Conservation (phyloP, 495 filamentous ascomycete species). For the Antarctomyces pellizariae region DNA sequence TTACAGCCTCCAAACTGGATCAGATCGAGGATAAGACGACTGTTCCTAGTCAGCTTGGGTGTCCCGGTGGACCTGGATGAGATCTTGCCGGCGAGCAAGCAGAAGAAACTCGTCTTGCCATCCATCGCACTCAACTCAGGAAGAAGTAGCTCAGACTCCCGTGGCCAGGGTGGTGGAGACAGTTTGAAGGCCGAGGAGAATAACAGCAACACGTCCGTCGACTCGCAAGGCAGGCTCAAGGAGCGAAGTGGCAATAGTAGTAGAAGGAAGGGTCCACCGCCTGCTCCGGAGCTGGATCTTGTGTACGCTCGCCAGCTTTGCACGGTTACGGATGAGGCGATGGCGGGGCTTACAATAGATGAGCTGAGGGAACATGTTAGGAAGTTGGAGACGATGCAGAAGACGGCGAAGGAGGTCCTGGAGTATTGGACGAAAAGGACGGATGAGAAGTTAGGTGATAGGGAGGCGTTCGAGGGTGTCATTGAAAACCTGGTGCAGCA, state of each 20-base stretch:
- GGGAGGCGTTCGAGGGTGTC: constrained; percentile 90
- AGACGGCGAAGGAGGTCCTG: constrained; percentile 48
- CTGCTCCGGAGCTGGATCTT: constrained; percentile 59
- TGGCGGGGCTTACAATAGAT: constrained; percentile 45
- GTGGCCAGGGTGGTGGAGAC: constrained; percentile 22
- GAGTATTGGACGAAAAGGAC: constrained; percentile 74
- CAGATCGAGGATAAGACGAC: constrained; percentile 78
- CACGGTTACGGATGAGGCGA: constrained; percentile 58
- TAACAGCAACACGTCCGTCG: constrained; percentile 29
- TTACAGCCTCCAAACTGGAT: constrained; percentile 96
- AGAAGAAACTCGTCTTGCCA: constrained; percentile 89
- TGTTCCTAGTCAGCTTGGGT: constrained; percentile 88
- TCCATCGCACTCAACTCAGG: constrained; percentile 37
- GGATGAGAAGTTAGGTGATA: constrained; percentile 67
- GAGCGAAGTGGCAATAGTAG: constrained; percentile 18
- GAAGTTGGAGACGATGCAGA: constrained; percentile 41
- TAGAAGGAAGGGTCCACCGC: constrained; percentile 31
- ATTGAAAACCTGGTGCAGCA: constrained; percentile 96
- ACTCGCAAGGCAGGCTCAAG: constrained; percentile 24
- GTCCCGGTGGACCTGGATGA: constrained; percentile 95
- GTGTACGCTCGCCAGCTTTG: constrained; percentile 54
- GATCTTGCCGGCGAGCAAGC: constrained; percentile 85
- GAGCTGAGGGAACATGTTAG: constrained; percentile 58
- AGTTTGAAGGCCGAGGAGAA: constrained; percentile 27
- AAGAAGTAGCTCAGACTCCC: constrained; percentile 19